Base-by-base conservation (phyloP, 345 rosid genomes). In the Anacardium occidentale region DNA sequence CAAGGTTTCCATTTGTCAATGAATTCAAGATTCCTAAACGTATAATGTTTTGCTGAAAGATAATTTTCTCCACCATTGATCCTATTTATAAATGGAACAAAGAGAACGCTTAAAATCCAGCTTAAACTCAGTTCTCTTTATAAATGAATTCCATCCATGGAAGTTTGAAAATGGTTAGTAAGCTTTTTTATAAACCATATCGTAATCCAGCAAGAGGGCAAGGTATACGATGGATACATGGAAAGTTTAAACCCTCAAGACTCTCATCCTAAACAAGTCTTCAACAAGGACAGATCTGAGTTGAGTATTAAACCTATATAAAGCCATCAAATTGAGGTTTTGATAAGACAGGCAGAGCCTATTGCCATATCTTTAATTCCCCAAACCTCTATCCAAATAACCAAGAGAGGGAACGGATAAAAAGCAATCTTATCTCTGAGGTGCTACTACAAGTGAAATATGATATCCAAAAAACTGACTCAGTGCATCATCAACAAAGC, bases 31-130 rank as follows among this genome's bases (percentile, higher is more conserved):
- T 67, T 11, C 50, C 71, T 21, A 53, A n/a, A 26, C 52, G 12
- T 53, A 51, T 5, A 12, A 54, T 32, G 34, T 34, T 53, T 68
- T 55, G 10, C 3, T 6, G 10, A 37, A 53, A 29, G 29, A 0
- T 29, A 9, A n/a, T 53, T 24, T 5, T 56, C 42, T 24, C 58
- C 20, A 70, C 12, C 20, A 47, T 34, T 34, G 11, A 62, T 61
- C 68, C 7, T 3, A 51, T 3, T 62, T 51, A 69, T 7, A 15
- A 63, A 44, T 13, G 63, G 63, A 72, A 34, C 26, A 63, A 62
- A 22, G 15, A 10, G 40, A 24, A 21, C 4, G 21, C 1, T 24
- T 37, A 37, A 34, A 72, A 45, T 26, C 50, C 13, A 14, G 4
- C 34, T 40, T 47, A 11, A 15, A 72, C 60, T 37, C 6, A 44